phyloP scores from a whole-genome alignment of 164 flowering plant species.

The Cinnamomum micranthum region DNA sequence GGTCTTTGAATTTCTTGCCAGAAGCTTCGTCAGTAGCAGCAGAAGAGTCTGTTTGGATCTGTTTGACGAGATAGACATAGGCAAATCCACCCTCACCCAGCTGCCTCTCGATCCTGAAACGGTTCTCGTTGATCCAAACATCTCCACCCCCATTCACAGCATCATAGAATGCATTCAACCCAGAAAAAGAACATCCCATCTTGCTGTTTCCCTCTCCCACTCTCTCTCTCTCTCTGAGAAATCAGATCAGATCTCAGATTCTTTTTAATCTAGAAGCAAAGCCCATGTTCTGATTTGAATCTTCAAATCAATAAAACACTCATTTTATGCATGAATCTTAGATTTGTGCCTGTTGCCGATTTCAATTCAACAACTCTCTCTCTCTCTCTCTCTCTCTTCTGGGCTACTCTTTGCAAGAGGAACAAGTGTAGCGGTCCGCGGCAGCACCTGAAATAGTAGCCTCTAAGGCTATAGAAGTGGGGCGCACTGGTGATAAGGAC shows the following conservation, averaged over 20 bases:
- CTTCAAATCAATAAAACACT: no score
- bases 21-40: conserved; percentile 28
- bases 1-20: conserved; percentile 69
- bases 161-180: conserved; percentile 89
- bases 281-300: not conserved
- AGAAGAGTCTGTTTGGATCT: conserved; percentile 45
- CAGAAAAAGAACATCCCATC: conserved; percentile 96
- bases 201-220: not conserved
- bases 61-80: conserved; percentile 77
- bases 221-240: not conserved
- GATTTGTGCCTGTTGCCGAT: not conserved
- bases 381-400: not conserved
- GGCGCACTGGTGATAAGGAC: not conserved
- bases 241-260: not conserved
- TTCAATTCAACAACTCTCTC: not conserved
- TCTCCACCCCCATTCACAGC: conserved; percentile 86
- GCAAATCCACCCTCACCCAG: conserved; percentile 98
- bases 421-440: not conserved
- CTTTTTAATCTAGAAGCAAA: not conserved
- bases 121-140: conserved; percentile 98
- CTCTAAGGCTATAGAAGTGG: not conserved
- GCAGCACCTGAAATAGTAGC: not conserved
- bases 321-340: not conserved
- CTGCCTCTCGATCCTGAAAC: conserved; percentile 81
- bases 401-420: not conserved